These are phyloP conservation scores for Papiliotrema nemorosa DNA, from an alignment of 1,284 basidiomycete species.

Conservation along the genomic window DNA sequence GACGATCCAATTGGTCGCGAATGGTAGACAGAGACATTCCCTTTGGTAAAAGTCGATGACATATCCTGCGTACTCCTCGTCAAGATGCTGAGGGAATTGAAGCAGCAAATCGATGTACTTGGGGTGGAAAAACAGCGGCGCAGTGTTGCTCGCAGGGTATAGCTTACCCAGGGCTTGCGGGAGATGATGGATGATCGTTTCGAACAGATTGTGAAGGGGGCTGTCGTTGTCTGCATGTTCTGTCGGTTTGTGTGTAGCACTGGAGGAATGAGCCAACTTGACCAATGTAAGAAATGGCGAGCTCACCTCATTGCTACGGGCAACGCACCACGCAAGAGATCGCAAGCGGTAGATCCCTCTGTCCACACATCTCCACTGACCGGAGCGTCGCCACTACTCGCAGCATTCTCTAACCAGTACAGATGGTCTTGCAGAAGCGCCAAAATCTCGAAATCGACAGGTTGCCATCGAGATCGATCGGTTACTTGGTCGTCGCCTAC, in stretches of 20 bases:
- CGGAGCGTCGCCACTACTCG: constrained; percentile 9
- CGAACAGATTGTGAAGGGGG: constrained; percentile 21
- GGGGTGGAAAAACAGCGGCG: constrained; percentile 37
- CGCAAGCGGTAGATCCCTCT: constrained; percentile 37
- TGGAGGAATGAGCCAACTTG: neutral
- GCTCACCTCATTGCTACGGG: constrained; percentile 30
- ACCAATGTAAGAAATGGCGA: neutral
- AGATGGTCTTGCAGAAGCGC: constrained; percentile 40
- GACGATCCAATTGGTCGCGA: constrained; percentile 51
- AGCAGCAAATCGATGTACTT: constrained; percentile 47
- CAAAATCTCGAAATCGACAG: constrained; percentile 44
- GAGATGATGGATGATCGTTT: constrained; percentile 32
- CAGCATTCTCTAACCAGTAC: constrained; percentile 16
- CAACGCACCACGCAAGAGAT: constrained; percentile 31
- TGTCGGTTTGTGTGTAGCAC: neutral
- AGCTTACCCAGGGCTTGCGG: constrained; percentile 37
- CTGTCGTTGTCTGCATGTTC: constrained; percentile 1
- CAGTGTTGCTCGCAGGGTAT: constrained; percentile 25
- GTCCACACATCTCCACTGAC: constrained; percentile 35
- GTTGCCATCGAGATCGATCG: constrained; percentile 30
- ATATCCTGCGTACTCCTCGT: constrained; percentile 44
- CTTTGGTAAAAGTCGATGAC: constrained; percentile 52
- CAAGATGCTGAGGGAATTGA: constrained; percentile 44
- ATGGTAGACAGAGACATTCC: constrained; percentile 51
- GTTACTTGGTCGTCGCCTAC: constrained; percentile 13